Percentiles rank a stretch among this genome's conserved stretches.
Conservation (phyloP, 1,284 basidiomycete species). For the Papiliotrema fonsecae region DNA sequence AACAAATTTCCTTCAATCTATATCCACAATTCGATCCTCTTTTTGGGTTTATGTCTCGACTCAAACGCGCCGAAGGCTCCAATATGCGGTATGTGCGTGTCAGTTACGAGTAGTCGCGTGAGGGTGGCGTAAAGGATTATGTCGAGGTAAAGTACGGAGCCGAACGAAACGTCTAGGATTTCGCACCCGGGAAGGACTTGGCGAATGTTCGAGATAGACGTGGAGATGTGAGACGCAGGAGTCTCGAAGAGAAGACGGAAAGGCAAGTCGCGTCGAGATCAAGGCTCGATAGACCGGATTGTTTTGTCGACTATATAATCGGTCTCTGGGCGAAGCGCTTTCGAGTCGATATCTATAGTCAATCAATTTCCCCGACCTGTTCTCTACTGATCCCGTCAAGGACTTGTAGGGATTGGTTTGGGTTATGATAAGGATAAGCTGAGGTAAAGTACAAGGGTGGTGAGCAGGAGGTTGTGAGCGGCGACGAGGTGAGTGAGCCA, state of each 20-base stretch:
- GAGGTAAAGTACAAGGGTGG: neutral
- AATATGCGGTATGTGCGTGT: too few relatives aligned
- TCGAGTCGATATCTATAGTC: neutral
- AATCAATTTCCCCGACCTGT: neutral
- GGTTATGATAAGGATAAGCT: neutral
- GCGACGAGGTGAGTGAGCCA: neutral
- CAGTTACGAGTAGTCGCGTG: too few relatives aligned
- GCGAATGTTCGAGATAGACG: neutral
- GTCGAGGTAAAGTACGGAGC: too few relatives aligned
- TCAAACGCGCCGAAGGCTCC: too few relatives aligned
- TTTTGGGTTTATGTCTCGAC: too few relatives aligned
- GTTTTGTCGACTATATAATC: neutral
- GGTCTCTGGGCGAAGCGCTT: neutral
- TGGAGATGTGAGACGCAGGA: neutral
- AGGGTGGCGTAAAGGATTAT: too few relatives aligned
- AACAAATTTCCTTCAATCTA: too few relatives aligned
- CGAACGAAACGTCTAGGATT: too few relatives aligned
- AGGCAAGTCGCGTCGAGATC: neutral
- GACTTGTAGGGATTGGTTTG: conserved; percentile 1
- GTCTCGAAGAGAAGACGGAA: neutral
- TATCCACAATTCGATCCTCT: too few relatives aligned
- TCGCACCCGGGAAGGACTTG: too few relatives aligned
- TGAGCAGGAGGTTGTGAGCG: neutral
- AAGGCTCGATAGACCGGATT: neutral
- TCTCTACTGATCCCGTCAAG: conserved; percentile 2